These are phyloP conservation scores for Amanita subjunquillea DNA, from an alignment of 768 basidiomycete species.

Conservation along the genomic window DNA sequence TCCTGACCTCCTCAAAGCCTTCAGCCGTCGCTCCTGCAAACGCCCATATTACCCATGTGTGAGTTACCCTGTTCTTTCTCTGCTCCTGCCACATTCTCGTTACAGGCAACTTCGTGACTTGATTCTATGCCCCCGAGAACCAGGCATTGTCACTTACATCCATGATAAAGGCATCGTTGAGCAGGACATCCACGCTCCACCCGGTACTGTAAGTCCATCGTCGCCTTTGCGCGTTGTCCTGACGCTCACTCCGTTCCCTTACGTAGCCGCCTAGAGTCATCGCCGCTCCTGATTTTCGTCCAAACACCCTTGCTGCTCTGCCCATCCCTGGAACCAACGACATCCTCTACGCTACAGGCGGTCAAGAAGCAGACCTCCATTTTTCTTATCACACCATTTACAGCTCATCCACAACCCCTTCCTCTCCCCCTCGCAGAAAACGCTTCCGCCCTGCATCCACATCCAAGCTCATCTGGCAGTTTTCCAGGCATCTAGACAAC, in stretches of 20 bases:
- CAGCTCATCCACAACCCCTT: slow-evolving; percentile 10
- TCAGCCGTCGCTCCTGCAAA: not conserved
- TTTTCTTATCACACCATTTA: slow-evolving; percentile 33
- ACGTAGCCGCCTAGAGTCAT: slow-evolving; percentile 34
- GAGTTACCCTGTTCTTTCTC: not conserved
- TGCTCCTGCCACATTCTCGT: not conserved
- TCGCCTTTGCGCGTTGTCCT: not conserved
- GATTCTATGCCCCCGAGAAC: slow-evolving; percentile 59
- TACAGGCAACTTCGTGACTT: slow-evolving; percentile 67
- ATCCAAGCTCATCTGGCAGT: slow-evolving; percentile 36
- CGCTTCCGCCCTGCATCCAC: slow-evolving; percentile 12
- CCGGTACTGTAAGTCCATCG: slow-evolving; percentile 12
- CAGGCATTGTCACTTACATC: slow-evolving; percentile 55
- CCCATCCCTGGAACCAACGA: slow-evolving; percentile 38
- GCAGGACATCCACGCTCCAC: slow-evolving; percentile 32
- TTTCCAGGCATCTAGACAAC: slow-evolving; percentile 36
- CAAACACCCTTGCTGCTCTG: slow-evolving; percentile 56
- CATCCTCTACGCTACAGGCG: slow-evolving; percentile 66
- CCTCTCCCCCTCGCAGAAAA: slow-evolving; percentile 13
- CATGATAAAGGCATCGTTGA: slow-evolving; percentile 41
- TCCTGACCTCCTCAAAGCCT: slow-evolving; percentile 31
- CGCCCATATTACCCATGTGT: slow-evolving; percentile 4
- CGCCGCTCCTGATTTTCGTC: slow-evolving; percentile 43
- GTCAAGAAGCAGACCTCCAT: slow-evolving; percentile 64
- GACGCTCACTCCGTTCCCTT: not conserved